Evolutionary conservation across 1,284 basidiomycete genomes (phyloP), one percentile per base, ranked within the genome.

Genomic region (Pseudomicrostroma phylloplanum): DNA sequence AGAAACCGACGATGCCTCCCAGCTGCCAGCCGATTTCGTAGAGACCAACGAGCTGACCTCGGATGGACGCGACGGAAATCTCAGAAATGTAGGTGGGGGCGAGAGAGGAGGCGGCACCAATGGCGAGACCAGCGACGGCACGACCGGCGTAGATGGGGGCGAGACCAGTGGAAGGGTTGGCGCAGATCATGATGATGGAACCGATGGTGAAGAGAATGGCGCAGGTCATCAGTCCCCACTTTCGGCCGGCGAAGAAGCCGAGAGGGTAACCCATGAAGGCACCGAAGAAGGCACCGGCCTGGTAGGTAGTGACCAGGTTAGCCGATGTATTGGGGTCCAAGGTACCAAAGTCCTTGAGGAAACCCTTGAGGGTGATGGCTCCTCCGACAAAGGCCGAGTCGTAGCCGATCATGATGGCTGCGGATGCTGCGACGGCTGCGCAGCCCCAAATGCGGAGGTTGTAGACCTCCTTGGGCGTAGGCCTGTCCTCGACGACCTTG

Each of bases 381-480:
- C 75, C 77, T 71, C 82, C 83, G 62, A 84, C 81, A 67, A 84
- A 84, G 4, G 83, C 82, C 21, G 78, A 80, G 65, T 84, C 83
- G 61, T 81, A 79, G 6, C 83, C 82, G 64, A 36, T 36, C 30
- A 81, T 81, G 40, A 80, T 76, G 23, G 82, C 80, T 7, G 80
- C 82, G 59, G 81, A 81, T 4, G 81, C 77, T 13, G 80, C 80
- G 25, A 81, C 69, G 57, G 80, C 70, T 4, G 83, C 80, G 42
- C 81, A 79, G 12, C 73, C 58, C 63, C 82, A 84, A 0, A 84
- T 79, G 23, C 82, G 79, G 79, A 79, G 81, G 69, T 84, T 84
- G 80, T 85, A 84, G 23, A 85, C 81, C 55, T 81, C 78, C 57
- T 68, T 68, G 6, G 82, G 82, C n/a, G 82, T 82, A 1, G 81